Conservation (phyloP, 305 asterid genomes). For the Fraxinus xanthoxyloides region DNA sequence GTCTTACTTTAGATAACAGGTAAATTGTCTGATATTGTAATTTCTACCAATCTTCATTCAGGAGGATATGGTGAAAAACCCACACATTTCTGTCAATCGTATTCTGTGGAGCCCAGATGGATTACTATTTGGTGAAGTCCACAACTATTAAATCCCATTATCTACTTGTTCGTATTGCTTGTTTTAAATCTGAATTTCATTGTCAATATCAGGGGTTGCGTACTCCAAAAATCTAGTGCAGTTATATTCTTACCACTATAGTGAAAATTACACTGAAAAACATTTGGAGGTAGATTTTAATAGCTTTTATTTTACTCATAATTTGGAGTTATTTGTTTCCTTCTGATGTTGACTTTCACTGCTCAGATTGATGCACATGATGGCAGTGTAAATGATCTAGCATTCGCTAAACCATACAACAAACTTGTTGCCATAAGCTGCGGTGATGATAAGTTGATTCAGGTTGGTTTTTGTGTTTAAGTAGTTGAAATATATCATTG, state of each 20-base stretch:
- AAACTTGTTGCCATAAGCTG: slow-evolving; percentile 51
- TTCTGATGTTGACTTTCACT: slow-evolving; percentile 12
- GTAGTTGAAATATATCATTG: not conserved
- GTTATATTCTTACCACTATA: slow-evolving; percentile 34
- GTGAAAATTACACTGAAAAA: slow-evolving; percentile 29
- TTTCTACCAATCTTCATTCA: slow-evolving; percentile 24
- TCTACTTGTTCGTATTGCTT: not conserved
- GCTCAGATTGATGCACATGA: slow-evolving; percentile 62
- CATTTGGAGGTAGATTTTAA: slow-evolving; percentile 45
- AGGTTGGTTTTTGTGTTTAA: slow-evolving; percentile 31
- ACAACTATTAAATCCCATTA: not conserved
- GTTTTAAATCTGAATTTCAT: not conserved
- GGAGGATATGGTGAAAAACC: slow-evolving; percentile 36
- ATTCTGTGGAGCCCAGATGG: slow-evolving; percentile 64
- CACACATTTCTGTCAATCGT: slow-evolving; percentile 41
- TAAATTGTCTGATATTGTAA: slow-evolving; percentile 9
- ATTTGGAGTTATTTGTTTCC: not conserved
- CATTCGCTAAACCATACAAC: slow-evolving; percentile 44
- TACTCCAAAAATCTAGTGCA: slow-evolving; percentile 41
- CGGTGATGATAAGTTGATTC: slow-evolving; percentile 65
- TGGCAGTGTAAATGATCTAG: slow-evolving; percentile 67
- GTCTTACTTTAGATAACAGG: not conserved
- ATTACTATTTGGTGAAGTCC: slow-evolving; percentile 48
- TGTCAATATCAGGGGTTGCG: slow-evolving; percentile 52
- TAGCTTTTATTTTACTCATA: not conserved